Evolutionary conservation across 768 basidiomycete species (phyloP), one percentile per base, ranked within the genome.

Genomic region (Leccinum olivaceopallidum): DNA sequence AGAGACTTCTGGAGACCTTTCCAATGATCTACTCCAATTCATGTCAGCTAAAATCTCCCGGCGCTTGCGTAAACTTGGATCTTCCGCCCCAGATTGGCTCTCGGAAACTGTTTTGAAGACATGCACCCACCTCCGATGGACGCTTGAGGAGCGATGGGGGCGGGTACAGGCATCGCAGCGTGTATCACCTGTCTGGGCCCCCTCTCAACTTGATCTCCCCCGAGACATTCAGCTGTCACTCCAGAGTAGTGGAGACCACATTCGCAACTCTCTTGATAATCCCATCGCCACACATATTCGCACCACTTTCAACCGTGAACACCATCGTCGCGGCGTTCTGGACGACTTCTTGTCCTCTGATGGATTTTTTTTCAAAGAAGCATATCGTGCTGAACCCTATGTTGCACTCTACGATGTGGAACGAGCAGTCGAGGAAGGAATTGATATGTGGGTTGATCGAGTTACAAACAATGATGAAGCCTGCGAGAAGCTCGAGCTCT

Each of bases 361-460:
- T 20, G 53, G 61, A 6, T 8, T 34, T 4, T 63, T 64, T 53
- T 59, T 71, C 12, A 14, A 44, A 2, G 44, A 55, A 2, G 61
- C 57, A 16, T 54, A 60, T 52, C 0, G 7, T 26, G 47, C 18
- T 2, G 66, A 71, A 6, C 60, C 65, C 22, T 42, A 34, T 54
- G 3, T 65, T 4, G 63, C 70, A 1, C 65, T 80, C 0, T 72
- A 64, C 18, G 80, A 81, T 52, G 70, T 81, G 9, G 78, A 81
- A 60, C 55, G 50, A 14, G 59, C 68, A 6, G 69, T 80, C 50
- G 61, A 71, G 47, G 62, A 71, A 3, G 59, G 60, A 14, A 61
- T 81, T 4, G 72, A 75, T 22, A 49, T 39, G 14, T 80, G 79
- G 79, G 61, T 76, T 14, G 30, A 49, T 9, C 10, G 2, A 42